Evolutionary conservation across 2,329 filamentous ascomycete species (phyloP).

Genomic region (Bretziella fagacearum): DNA sequence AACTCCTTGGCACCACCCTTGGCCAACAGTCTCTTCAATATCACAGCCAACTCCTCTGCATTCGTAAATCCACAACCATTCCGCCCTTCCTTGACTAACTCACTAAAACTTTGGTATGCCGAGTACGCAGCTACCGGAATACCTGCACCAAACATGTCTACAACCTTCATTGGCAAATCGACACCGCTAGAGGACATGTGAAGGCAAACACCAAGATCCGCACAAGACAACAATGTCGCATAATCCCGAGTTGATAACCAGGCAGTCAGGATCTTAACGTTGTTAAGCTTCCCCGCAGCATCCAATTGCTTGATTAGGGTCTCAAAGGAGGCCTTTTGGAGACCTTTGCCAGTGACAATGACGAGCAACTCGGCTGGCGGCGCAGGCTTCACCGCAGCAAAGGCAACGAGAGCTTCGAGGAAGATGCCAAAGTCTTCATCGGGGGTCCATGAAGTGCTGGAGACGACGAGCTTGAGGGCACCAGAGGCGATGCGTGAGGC

Average conservation of each 20-base stretch:
- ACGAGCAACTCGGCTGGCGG: constrained; percentile 41
- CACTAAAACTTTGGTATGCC: constrained; percentile 71
- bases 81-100: constrained; percentile 72
- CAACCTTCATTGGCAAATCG: constrained; percentile 96
- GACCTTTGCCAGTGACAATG: constrained; percentile 89
- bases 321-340: constrained; percentile 62
- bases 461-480: constrained; percentile 56
- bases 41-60: constrained; percentile 43
- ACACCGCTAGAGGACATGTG: constrained; percentile 91
- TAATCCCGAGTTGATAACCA: constrained; percentile 80
- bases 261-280: constrained; percentile 58
- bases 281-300: constrained; percentile 43
- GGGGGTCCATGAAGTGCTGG: constrained; percentile 91
- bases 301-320: constrained; percentile 45
- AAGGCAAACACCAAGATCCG: constrained; percentile 77
- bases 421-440: constrained; percentile 90
- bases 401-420: constrained; percentile 62
- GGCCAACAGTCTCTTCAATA: constrained; percentile 48
- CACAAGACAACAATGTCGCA: constrained; percentile 62
- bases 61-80: constrained; percentile 79
- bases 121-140: constrained; percentile 79
- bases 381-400: constrained; percentile 42
- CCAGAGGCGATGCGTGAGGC: constrained; percentile 41
- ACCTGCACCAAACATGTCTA: constrained; percentile 95
- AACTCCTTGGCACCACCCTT: constrained; percentile 36